Base-by-base conservation (phyloP, 345 rosid genomes). In the Ceriops tagal region DNA sequence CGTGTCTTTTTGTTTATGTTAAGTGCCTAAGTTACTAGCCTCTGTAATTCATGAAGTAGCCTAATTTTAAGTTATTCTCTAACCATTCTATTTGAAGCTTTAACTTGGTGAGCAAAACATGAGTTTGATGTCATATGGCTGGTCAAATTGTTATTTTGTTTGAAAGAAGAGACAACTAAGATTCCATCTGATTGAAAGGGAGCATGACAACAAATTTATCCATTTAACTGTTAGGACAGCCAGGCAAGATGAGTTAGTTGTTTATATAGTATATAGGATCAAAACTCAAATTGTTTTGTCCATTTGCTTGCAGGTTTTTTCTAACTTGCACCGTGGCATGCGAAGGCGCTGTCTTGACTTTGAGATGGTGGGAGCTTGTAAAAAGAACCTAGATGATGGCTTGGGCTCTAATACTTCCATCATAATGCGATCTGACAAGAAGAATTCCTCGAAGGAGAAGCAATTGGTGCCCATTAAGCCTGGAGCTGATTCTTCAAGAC, bases 311-410 rank as follows among this genome's bases (percentile, higher is more conserved):
- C 73, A 93, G 96, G 67, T 80, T 62, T 71, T 78, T 74, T 82
- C 84, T 56, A 81, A 71, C 81, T 72, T 87, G 85, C 84, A 87
- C 67, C 93, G 93, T 70, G 96, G 99, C 71, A 77, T 92, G 83
- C 78, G 91, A 74, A 86, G 99, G 77, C 96, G 99, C 27, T 95
- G 99, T 83, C 80, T 95, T 28, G 96, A 95, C 83, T 95, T 92
- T 79, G 96, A 88, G 81, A 79, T 76, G 82, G 84, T 68, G 32
- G 88, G 87, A 71, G 82, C 80, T 67, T 74, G 80, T 71, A 82
- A 78, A 77, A 91, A 81, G 82, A 77, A 75, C 76, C 64, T 70
- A 51, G 78, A 72, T 37, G 70, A 69, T 46, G 69, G 75, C 62
- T 79, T 83, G 34, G 79, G 47, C 77, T 67, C 74, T 53, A 73